These are phyloP conservation scores for Erysiphe neolycopersici DNA, from an alignment of 2,329 filamentous ascomycete genomes.

Conservation along the genomic window DNA sequence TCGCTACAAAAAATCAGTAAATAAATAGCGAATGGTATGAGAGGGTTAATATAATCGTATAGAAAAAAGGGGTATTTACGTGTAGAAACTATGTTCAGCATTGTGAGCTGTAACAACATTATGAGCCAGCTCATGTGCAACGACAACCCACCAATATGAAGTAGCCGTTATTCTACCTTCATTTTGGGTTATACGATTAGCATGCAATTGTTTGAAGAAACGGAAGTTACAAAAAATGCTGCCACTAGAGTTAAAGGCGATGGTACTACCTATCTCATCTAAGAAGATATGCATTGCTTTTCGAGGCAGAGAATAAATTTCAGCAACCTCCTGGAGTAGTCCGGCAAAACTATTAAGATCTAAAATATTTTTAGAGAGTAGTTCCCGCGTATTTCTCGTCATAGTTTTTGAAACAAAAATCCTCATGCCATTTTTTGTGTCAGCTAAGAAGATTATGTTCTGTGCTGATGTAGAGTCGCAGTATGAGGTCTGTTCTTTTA, in stretches of 20 bases:
- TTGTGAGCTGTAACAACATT: constrained; percentile 64
- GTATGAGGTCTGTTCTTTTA: constrained; percentile 65
- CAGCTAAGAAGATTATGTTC: constrained; percentile 43
- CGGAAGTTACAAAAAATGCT: constrained; percentile 84
- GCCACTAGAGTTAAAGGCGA: constrained; percentile 75
- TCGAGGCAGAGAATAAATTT: constrained; percentile 43
- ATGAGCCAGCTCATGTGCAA: constrained; percentile 88
- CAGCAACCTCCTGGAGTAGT: constrained; percentile 40
- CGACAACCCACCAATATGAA: constrained; percentile 83
- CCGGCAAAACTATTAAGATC: constrained; percentile 42
- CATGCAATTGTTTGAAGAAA: constrained; percentile 62
- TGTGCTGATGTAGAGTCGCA: constrained; percentile 55
- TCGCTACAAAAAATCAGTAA: constrained; percentile 21
- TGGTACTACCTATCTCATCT: constrained; percentile 50
- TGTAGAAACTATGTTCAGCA: constrained; percentile 60
- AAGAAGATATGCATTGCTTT: constrained; percentile 65
- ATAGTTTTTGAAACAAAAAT: constrained; percentile 40
- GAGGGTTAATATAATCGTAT: neutral
- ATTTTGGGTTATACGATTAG: constrained; percentile 18
- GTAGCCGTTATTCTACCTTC: constrained; percentile 38
- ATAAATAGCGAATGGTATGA: neutral
- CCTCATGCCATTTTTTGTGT: constrained; percentile 44
- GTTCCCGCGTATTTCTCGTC: constrained; percentile 15
- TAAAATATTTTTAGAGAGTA: constrained; percentile 32
- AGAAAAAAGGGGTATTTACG: constrained; percentile 18